Conservation (phyloP, 1,139 yeast species). For the Taphrina communis region DNA sequence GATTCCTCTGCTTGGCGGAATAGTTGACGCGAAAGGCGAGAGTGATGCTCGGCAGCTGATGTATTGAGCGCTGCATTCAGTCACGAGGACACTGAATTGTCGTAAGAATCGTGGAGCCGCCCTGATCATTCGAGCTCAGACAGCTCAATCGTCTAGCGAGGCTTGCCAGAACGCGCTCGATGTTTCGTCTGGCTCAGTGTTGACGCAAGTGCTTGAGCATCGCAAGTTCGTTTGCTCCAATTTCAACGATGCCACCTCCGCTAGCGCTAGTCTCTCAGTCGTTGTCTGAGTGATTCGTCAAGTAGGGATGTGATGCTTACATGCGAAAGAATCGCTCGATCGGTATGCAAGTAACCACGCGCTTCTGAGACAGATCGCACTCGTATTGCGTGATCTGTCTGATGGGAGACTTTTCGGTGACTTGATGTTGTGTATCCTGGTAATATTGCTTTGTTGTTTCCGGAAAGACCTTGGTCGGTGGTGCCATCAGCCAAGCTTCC, state of each 20-base stretch:
- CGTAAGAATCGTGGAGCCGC: conserved; percentile 8
- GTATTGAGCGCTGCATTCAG: not conserved
- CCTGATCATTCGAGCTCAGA: not conserved
- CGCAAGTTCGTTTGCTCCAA: conserved; percentile 25
- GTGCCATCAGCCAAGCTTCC: conserved; percentile 13
- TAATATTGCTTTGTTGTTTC: conserved; percentile 38
- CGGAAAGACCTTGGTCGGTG: conserved; percentile 40
- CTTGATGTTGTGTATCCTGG: conserved; percentile 28
- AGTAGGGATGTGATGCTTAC: conserved; percentile 1
- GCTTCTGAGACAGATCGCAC: conserved; percentile 28
- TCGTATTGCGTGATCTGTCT: conserved; percentile 38
- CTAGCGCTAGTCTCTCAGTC: conserved; percentile 22
- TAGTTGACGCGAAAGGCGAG: not conserved
- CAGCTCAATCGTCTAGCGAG: not conserved
- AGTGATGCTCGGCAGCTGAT: not conserved
- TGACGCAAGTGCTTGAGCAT: conserved; percentile 16
- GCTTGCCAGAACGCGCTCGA: not conserved
- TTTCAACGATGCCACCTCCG: conserved; percentile 37
- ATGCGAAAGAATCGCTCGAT: conserved; percentile 38
- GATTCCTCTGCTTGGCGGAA: not conserved
- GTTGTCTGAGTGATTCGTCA: not conserved
- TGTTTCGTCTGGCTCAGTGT: not conserved
- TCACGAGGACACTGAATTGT: conserved; percentile 6
- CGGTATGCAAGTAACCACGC: conserved; percentile 34
- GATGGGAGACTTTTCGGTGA: conserved; percentile 25